Evolutionary conservation across 2,329 filamentous ascomycete species (phyloP).

Genomic region (Pseudomassariella vexata): DNA sequence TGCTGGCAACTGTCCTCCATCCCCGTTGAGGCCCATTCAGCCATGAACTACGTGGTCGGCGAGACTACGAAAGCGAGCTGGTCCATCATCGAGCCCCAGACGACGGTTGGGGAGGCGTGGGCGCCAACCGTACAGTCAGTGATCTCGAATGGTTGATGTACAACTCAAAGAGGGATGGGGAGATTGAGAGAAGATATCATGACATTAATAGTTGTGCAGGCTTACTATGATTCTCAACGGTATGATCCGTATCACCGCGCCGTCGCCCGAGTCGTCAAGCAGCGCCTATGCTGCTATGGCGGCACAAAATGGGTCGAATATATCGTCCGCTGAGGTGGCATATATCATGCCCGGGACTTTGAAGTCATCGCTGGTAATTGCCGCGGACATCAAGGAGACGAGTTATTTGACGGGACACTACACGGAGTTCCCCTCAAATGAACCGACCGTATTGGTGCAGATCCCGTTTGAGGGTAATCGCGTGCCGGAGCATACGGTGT

Average conservation of each 20-base stretch:
- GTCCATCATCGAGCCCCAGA: constrained; percentile 25
- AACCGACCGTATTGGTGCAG: constrained; percentile 26
- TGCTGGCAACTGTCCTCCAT: constrained; percentile 21
- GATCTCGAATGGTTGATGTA: too few relatives aligned
- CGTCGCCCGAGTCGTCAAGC: constrained; percentile 11
- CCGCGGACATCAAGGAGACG: constrained; percentile 19
- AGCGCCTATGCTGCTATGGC: constrained; percentile 6
- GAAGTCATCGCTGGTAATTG: constrained; percentile 24
- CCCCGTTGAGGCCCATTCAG: constrained; percentile 21
- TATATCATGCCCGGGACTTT: constrained; percentile 25
- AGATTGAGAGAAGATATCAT: too few relatives aligned
- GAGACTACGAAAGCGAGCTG: constrained; percentile 21
- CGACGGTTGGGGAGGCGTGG: constrained; percentile 25
- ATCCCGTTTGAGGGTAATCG: constrained; percentile 19
- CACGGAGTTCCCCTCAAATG: constrained; percentile 28
- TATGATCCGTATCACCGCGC: constrained; percentile 25
- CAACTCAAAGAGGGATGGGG: too few relatives aligned
- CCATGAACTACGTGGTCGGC: constrained; percentile 22
- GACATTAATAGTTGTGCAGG: constrained; percentile 9
- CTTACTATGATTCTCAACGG: constrained; percentile 26
- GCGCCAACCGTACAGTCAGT: constrained; percentile 25
- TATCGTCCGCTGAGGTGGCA: constrained; percentile 11
- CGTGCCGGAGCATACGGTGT: constrained; percentile 19
- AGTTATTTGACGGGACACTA: constrained; percentile 23
- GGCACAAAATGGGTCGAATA: neutral